Evolutionary conservation across 495 filamentous ascomycete species (phyloP).

Genomic region (Xylaria scruposa): DNA sequence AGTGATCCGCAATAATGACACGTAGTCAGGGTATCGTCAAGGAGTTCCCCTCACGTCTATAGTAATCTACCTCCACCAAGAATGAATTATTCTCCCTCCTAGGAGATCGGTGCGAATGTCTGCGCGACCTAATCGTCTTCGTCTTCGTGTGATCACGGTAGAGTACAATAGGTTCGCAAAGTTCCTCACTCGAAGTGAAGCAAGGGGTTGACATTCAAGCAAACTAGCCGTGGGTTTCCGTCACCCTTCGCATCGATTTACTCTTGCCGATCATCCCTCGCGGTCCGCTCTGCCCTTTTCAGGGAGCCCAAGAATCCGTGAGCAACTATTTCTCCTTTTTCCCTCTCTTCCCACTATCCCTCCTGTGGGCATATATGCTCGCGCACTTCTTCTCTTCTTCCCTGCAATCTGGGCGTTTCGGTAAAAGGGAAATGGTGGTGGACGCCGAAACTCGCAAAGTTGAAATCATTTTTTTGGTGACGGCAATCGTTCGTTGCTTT

Average conservation of each 20-base stretch:
- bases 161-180: slow-evolving; percentile 7
- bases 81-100: slow-evolving; percentile 25
- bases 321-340: slow-evolving; percentile 20
- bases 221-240: slow-evolving; percentile 6
- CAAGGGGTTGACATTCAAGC: neutral
- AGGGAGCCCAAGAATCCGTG: slow-evolving; percentile 17
- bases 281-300: slow-evolving; percentile 8
- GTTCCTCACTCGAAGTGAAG: slow-evolving; percentile 14
- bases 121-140: neutral
- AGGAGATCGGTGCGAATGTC: slow-evolving; percentile 22
- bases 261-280: slow-evolving; percentile 16
- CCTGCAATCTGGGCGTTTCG: slow-evolving; percentile 28
- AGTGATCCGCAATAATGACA: slow-evolving; percentile 13
- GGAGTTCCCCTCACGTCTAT: slow-evolving; percentile 12
- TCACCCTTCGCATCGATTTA: slow-evolving; percentile 9
- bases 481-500: slow-evolving; percentile 39
- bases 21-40: slow-evolving; percentile 3
- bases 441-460: slow-evolving; percentile 41
- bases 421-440: slow-evolving; percentile 24
- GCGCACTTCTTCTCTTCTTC: slow-evolving; percentile 25
- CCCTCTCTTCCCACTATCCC: neutral
- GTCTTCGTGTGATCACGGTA: slow-evolving; percentile 14
- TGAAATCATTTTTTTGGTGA: slow-evolving; percentile 43
- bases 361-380: slow-evolving; percentile 22
- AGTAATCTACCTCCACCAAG: slow-evolving; percentile 22